A percentile compares a stretch with the other conserved stretches of the same genome.
Evolutionary conservation across 75 land plant genomes (phyloP).

Genomic region (Picea glauca): DNA sequence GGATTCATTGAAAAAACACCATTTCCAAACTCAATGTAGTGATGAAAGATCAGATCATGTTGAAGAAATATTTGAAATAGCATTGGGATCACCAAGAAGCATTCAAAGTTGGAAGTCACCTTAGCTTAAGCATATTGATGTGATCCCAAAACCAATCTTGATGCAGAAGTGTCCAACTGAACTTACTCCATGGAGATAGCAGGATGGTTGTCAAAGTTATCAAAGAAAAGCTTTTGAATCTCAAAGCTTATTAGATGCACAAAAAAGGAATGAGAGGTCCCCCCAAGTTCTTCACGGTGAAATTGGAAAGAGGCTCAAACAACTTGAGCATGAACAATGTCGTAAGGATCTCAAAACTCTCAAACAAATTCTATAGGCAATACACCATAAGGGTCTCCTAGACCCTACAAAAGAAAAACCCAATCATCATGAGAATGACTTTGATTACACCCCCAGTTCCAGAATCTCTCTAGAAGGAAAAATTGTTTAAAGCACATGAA

Average conservation of each 20-base stretch:
- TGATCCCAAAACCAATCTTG: slow-evolving; percentile 26
- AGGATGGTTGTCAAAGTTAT: too few species aligned
- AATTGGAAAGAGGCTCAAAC: slow-evolving; percentile 59
- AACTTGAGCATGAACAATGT: slow-evolving; percentile 47
- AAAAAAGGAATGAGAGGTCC: slow-evolving; percentile 10
- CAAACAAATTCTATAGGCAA: slow-evolving; percentile 59
- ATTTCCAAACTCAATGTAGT: too few species aligned
- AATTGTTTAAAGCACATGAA: neutral
- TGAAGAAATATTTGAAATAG: slow-evolving; percentile 3
- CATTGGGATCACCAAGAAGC: slow-evolving; percentile 23
- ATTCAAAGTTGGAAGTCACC: slow-evolving; percentile 23
- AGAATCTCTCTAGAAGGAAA: neutral
- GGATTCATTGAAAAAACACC: too few species aligned
- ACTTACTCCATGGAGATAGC: too few species aligned
- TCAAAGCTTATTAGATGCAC: neutral
- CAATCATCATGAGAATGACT: neutral
- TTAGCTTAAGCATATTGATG: slow-evolving; percentile 21
- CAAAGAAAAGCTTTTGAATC: too few species aligned
- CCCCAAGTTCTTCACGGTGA: slow-evolving; percentile 42
- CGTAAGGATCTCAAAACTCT: slow-evolving; percentile 64
- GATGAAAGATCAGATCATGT: too few species aligned
- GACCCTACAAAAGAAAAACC: slow-evolving; percentile 23
- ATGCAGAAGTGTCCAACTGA: slow-evolving; percentile 17
- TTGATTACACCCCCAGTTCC: neutral
- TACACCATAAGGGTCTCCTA: slow-evolving; percentile 52